A percentile compares a stretch with the other conserved stretches of the same genome.
Evolutionary conservation across 805 yeast species (phyloP).

Genomic region (Zygosaccharomyces siamensis): DNA sequence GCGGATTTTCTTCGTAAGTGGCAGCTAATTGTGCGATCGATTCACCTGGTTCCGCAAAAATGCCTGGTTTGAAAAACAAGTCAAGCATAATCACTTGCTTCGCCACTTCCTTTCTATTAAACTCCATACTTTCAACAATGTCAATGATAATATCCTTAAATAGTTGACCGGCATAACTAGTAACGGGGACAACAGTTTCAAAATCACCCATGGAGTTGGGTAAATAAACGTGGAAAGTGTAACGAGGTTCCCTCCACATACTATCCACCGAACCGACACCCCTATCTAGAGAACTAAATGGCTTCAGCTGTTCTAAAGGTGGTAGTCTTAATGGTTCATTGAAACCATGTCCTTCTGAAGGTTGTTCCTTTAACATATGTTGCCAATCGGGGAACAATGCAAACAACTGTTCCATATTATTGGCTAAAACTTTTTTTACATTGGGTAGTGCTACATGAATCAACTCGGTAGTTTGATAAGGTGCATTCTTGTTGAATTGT

Average conservation of each 20-base stretch:
- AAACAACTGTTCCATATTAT: constrained; percentile 40
- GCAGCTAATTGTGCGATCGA: constrained; percentile 64
- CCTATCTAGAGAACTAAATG: constrained; percentile 32
- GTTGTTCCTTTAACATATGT: constrained; percentile 33
- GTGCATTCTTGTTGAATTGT: constrained; percentile 32
- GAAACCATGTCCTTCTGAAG: constrained; percentile 30
- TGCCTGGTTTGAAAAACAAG: constrained; percentile 58
- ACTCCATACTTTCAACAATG: constrained; percentile 72
- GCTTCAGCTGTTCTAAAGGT: constrained; percentile 33
- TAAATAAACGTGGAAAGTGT: constrained; percentile 55
- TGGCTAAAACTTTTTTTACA: constrained; percentile 36
- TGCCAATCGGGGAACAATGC: constrained; percentile 39
- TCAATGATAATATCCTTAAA: constrained; percentile 74
- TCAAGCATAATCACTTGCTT: constrained; percentile 75
- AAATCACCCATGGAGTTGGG: constrained; percentile 47
- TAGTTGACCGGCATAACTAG: constrained; percentile 51
- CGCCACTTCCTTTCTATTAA: constrained; percentile 82
- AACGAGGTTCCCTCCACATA: constrained; percentile 63
- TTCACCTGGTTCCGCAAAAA: constrained; percentile 70
- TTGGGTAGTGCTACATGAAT: constrained; percentile 52
- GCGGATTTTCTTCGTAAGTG: constrained; percentile 38
- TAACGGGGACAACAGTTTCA: constrained; percentile 59
- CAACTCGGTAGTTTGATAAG: constrained; percentile 49
- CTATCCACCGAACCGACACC: constrained; percentile 53
- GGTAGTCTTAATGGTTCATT: constrained; percentile 37